Evolutionary conservation across 768 basidiomycete species (phyloP), one percentile per base, ranked within the genome.

Genomic region (Amanita molliuscula): DNA sequence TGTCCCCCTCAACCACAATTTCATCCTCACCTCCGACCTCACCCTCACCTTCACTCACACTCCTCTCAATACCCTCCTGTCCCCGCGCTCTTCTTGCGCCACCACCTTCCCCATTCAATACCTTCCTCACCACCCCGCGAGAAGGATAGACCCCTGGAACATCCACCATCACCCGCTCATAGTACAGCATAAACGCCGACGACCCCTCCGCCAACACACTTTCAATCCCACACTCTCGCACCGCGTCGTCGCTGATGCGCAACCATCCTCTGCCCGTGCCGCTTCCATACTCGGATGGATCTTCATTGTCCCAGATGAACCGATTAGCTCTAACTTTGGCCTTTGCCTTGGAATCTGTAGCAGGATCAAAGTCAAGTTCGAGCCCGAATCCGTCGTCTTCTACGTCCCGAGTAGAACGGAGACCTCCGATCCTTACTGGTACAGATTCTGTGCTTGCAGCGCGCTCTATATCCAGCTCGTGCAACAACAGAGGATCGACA

Each of bases 181-280:
- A 99, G 60, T 90, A 98, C 34, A 97, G 74, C 88, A 99, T 89
- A 65, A 97, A 95, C 54, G 79, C 88, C n/a, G 68, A 69, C 16
- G 76, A 71, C 47, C 83, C 85, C 73, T 86, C 86, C 60, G 73
- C 68, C 47, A 89, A 65, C 60, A 90, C 88, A 48, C 71, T 69
- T 67, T 85, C 81, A 47, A 92, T 74, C 23, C 84, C 84, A 33
- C 81, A 81, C 57, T 90, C 85, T 26, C 74, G 69, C 47, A 93
- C 89, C 3, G 76, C 67, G 56, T 89, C 85, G 66, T 99, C 95
- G 59, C 87, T 90, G 53, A 93, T 83, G 50, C 90, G 72, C 50
- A 96, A 68, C 95, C 95, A 97, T 25, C 49, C 49, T 50, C 31
- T 50, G 2, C 90, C 86, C 23, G 67, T 69, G 6, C 83, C 82